These are phyloP conservation scores for Stropharia rugosoannulata DNA, from an alignment of 768 basidiomycete species.

Conservation along the genomic window DNA sequence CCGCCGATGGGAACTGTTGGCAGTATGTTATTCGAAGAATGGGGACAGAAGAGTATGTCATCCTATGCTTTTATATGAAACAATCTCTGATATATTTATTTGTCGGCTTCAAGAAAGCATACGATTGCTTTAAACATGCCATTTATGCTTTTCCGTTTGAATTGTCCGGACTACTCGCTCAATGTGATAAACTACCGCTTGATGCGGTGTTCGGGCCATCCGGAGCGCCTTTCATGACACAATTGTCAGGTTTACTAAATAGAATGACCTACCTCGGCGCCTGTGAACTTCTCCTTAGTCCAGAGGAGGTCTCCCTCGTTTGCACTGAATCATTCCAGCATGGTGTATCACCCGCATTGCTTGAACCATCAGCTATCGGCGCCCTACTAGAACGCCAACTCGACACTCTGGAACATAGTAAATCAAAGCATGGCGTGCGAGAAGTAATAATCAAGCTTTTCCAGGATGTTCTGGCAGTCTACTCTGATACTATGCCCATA, in stretches of 20 bases:
- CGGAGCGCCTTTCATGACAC: constrained; percentile 41
- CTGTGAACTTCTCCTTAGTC: constrained; percentile 61
- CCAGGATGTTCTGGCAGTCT: constrained; percentile 48
- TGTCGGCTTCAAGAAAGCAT: constrained; percentile 49
- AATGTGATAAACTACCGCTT: constrained; percentile 26
- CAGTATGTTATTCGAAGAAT: constrained; percentile 73
- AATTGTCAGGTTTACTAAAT: constrained; percentile 62
- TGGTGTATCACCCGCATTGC: constrained; percentile 3
- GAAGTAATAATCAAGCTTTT: constrained; percentile 42
- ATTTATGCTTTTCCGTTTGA: constrained; percentile 55
- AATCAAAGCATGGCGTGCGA: constrained; percentile 57
- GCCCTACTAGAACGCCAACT: constrained; percentile 64
- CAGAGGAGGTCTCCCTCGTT: constrained; percentile 48
- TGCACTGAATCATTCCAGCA: constrained; percentile 10
- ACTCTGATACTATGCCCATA: constrained; percentile 49
- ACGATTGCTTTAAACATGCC: constrained; percentile 51
- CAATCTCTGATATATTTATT: neutral
- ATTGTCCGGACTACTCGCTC: constrained; percentile 35
- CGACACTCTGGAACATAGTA: constrained; percentile 48
- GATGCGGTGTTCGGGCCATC: constrained; percentile 36
- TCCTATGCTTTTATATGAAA: constrained; percentile 3
- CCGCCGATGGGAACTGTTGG: constrained; percentile 80
- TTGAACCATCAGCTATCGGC: constrained; percentile 40
- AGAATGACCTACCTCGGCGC: constrained; percentile 64
- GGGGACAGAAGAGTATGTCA: constrained; percentile 69